phyloP scores from a whole-genome alignment of 805 yeast genomes.

The Yamadazyma philogaea region DNA sequence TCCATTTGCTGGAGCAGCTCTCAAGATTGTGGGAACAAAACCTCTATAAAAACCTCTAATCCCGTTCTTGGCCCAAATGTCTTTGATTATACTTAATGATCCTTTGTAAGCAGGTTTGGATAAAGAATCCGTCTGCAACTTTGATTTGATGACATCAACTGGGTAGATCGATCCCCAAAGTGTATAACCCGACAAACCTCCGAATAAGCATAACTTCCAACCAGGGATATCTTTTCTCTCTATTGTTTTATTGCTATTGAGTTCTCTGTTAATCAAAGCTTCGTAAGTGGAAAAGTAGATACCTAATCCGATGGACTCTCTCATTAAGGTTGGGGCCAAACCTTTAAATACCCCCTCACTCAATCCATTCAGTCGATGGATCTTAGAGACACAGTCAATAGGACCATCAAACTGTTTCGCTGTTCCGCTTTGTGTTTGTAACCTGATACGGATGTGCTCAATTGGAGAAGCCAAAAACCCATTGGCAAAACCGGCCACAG shows the following conservation, averaged over 20 bases:
- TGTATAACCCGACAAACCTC: conserved; percentile 88
- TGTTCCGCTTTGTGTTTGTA: conserved; percentile 77
- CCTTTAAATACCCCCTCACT: conserved; percentile 70
- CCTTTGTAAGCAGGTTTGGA: conserved; percentile 56
- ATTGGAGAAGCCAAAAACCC: conserved; percentile 89
- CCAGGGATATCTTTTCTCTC: conserved; percentile 77
- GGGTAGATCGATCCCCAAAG: conserved; percentile 89
- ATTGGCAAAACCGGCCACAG: conserved; percentile 90
- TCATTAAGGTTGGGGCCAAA: conserved; percentile 70
- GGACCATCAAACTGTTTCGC: conserved; percentile 67
- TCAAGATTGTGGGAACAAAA: conserved; percentile 82
- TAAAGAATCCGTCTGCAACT: conserved; percentile 67
- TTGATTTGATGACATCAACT: conserved; percentile 86
- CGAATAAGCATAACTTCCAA: conserved; percentile 80
- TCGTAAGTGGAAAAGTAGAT: conserved; percentile 87
- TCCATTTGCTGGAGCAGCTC: conserved; percentile 99
- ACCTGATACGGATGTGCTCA: conserved; percentile 89
- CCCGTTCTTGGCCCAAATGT: conserved; percentile 59
- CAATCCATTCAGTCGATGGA: conserved; percentile 52
- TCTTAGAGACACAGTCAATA: conserved; percentile 59
- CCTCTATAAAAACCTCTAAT: conserved; percentile 83
- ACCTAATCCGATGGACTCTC: conserved; percentile 90
- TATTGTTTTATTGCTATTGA: conserved; percentile 35
- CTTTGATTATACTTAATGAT: conserved; percentile 55
- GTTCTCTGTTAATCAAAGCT: conserved; percentile 71